These are phyloP conservation scores for Arthromyces matolae DNA, from an alignment of 768 basidiomycete species.

Conservation along the genomic window DNA sequence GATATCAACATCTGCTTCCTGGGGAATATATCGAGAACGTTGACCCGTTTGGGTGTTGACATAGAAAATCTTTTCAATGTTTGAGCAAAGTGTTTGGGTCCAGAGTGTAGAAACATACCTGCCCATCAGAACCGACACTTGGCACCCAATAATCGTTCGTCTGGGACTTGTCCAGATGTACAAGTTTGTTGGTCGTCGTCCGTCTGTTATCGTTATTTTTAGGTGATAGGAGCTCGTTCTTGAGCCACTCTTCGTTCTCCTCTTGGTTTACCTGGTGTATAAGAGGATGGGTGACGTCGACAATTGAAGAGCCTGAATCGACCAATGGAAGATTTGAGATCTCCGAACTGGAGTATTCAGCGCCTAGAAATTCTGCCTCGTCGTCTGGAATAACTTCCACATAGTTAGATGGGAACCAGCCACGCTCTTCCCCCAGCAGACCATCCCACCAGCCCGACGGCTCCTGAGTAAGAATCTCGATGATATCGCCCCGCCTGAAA, in stretches of 20 bases:
- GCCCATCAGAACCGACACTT: constrained; percentile 73
- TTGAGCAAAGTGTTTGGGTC: neutral
- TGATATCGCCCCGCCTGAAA: constrained; percentile 82
- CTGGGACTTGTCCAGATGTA: constrained; percentile 33
- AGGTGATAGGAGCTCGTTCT: constrained; percentile 37
- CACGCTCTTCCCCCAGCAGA: constrained; percentile 80
- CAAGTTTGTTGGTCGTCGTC: constrained; percentile 26
- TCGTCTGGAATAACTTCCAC: constrained; percentile 74
- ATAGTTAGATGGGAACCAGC: constrained; percentile 98
- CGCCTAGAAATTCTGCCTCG: constrained; percentile 66
- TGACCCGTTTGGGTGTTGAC: constrained; percentile 85
- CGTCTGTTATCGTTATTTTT: constrained; percentile 29
- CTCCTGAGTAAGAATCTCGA: constrained; percentile 88
- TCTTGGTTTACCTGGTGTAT: constrained; percentile 36
- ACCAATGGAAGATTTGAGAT: constrained; percentile 19
- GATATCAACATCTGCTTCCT: constrained; percentile 59
- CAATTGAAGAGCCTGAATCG: constrained; percentile 33
- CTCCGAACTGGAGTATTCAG: constrained; percentile 40
- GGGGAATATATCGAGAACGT: constrained; percentile 78
- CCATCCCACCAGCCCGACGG: constrained; percentile 99
- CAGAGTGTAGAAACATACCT: constrained; percentile 45
- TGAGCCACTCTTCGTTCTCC: constrained; percentile 53
- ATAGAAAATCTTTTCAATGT: constrained; percentile 77
- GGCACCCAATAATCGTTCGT: constrained; percentile 90
- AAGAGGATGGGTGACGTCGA: constrained; percentile 48